A percentile compares a stretch with the other conserved stretches of the same genome.
phyloP scores from a whole-genome alignment of 2,329 filamentous ascomycete genomes.

The Neobulgaria alba region DNA sequence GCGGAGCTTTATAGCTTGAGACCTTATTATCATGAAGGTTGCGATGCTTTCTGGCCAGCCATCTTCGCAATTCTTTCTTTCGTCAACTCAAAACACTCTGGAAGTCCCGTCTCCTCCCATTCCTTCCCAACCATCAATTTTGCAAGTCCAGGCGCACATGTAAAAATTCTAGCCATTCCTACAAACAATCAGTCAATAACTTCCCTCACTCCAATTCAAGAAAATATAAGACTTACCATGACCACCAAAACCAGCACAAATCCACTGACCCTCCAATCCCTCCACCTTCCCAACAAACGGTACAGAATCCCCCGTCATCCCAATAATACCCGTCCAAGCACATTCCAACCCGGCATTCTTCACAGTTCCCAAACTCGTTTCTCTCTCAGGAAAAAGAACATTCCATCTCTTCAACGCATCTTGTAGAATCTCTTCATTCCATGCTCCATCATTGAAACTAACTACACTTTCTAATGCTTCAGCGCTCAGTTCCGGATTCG shows the following conservation, averaged over 20 bases:
- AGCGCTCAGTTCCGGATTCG: conserved; percentile 32
- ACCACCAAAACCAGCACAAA: conserved; percentile 42
- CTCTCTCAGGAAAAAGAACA: conserved; percentile 29
- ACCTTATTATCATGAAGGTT: too few species aligned
- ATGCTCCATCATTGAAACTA: conserved; percentile 33
- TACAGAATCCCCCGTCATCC: conserved; percentile 38
- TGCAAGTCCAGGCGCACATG: too few species aligned
- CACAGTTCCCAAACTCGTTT: too few species aligned
- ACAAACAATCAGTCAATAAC: too few species aligned
- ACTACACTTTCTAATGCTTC: conserved; percentile 26
- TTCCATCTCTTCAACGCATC: conserved; percentile 32
- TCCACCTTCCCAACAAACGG: conserved; percentile 38
- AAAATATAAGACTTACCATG: conserved; percentile 38
- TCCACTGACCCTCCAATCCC: conserved; percentile 35
- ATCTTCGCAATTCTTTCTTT: too few species aligned
- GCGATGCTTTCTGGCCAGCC: too few species aligned
- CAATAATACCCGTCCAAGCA: conserved; percentile 40
- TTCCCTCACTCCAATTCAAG: too few species aligned
- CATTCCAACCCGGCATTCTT: conserved; percentile 35
- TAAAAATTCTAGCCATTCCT: too few species aligned
- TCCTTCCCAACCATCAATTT: too few species aligned
- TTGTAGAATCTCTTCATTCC: conserved; percentile 33
- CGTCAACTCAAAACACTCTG: too few species aligned
- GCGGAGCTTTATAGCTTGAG: too few species aligned
- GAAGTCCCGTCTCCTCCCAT: too few species aligned